Conservation (phyloP, 2,329 filamentous ascomycete genomes). For the Penicillium crustosum region DNA sequence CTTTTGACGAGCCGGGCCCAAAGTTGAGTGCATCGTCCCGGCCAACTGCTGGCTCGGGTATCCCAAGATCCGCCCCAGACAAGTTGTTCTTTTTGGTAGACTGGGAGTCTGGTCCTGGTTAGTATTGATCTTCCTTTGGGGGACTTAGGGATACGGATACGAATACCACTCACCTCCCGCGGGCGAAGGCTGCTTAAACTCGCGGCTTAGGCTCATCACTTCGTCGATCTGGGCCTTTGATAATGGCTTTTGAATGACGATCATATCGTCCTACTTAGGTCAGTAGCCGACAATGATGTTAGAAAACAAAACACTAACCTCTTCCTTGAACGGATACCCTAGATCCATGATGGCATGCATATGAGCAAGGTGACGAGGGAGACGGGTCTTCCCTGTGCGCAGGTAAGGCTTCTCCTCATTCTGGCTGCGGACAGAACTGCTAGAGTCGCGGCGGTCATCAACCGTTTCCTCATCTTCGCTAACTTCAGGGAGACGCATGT, state of each 20-base stretch:
- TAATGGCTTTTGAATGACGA: slow-evolving; percentile 78
- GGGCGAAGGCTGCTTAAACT: slow-evolving; percentile 39
- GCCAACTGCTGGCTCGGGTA: too few relatives aligned
- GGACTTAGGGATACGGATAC: slow-evolving; percentile 15
- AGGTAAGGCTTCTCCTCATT: slow-evolving; percentile 57
- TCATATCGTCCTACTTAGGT: slow-evolving; percentile 65
- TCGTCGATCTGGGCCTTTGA: slow-evolving; percentile 93
- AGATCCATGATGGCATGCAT: slow-evolving; percentile 78
- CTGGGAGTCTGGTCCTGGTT: neutral
- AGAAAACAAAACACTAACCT: slow-evolving; percentile 56
- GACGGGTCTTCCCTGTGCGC: slow-evolving; percentile 84
- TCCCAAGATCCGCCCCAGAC: too few relatives aligned
- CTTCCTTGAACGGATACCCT: slow-evolving; percentile 82
- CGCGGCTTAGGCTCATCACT: slow-evolving; percentile 77
- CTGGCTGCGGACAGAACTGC: slow-evolving; percentile 36
- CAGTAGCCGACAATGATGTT: slow-evolving; percentile 34
- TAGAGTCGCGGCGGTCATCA: slow-evolving; percentile 27
- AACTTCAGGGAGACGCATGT: neutral
- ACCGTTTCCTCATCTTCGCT: neutral
- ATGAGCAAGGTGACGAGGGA: slow-evolving; percentile 77
- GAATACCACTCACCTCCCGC: slow-evolving; percentile 30
- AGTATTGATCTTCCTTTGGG: neutral
- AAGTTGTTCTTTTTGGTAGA: neutral
- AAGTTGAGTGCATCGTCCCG: too few relatives aligned
- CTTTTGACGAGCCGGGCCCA: too few relatives aligned